phyloP scores from a whole-genome alignment of 2,329 filamentous ascomycete genomes.

The Emmonsia crescens region DNA sequence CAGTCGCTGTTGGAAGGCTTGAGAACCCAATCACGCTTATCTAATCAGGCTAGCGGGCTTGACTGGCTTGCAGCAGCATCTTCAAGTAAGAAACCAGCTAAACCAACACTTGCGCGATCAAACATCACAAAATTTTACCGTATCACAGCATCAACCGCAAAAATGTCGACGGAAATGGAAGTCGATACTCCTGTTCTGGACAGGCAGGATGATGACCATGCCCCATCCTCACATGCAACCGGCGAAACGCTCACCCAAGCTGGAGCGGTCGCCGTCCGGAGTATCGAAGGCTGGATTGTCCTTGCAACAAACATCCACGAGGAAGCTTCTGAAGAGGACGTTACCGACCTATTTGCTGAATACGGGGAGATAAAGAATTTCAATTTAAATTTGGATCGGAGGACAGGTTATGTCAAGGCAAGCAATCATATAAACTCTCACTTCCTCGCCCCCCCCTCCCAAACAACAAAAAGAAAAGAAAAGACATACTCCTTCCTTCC shows the following conservation, averaged over 20 bases:
- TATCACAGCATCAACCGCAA: conserved; percentile 1
- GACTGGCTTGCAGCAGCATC: too few species aligned
- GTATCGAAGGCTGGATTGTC: conserved; percentile 59
- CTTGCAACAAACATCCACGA: conserved; percentile 60
- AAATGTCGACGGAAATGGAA: conserved; percentile 38
- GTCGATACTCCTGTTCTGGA: conserved; percentile 30
- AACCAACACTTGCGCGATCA: not conserved
- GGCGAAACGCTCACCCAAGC: conserved; percentile 35
- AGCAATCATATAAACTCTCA: conserved; percentile 9
- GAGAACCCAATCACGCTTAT: too few species aligned
- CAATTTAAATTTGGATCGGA: conserved; percentile 54
- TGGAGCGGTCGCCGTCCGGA: conserved; percentile 49
- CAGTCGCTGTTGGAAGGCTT: not conserved
- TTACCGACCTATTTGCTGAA: conserved; percentile 55
- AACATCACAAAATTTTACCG: not conserved
- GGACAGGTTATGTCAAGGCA: conserved; percentile 60
- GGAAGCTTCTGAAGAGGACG: conserved; percentile 56
- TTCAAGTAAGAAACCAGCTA: too few species aligned
- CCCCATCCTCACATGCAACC: conserved; percentile 21
- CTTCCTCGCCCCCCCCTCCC: not conserved
- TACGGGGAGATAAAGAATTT: conserved; percentile 58
- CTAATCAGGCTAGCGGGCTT: not conserved
- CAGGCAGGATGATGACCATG: conserved; percentile 20
- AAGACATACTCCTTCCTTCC: not conserved
- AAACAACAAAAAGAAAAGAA: too few species aligned